Conservation (phyloP, 1,284 basidiomycete species). For the Gymnopus androsaceus region DNA sequence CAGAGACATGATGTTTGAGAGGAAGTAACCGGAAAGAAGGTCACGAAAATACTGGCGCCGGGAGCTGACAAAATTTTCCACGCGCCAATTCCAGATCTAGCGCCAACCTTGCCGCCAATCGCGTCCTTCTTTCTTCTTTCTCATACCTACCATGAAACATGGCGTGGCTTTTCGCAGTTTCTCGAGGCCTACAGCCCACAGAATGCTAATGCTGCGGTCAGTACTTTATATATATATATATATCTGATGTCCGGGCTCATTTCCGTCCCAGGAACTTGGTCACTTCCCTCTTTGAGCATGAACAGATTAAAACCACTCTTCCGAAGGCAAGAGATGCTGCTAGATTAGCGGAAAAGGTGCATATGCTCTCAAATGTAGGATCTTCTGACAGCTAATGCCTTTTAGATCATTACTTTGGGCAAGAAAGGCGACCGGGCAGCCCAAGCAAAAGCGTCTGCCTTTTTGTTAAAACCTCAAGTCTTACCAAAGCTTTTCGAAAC, state of each 20-base stretch:
- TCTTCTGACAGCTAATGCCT: not conserved
- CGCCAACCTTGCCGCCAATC: not conserved
- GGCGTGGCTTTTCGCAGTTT: slow-evolving; percentile 87
- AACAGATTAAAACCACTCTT: slow-evolving; percentile 94
- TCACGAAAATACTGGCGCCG: not conserved
- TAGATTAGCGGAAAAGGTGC: slow-evolving; percentile 90
- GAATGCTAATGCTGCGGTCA: slow-evolving; percentile 86
- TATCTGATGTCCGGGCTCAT: slow-evolving; percentile 10
- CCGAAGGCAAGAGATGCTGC: slow-evolving; percentile 95
- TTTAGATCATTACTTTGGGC: slow-evolving; percentile 84
- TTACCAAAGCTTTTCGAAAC: slow-evolving; percentile 82
- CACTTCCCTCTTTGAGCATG: slow-evolving; percentile 92
- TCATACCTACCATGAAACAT: slow-evolving; percentile 74
- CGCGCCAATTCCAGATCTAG: not conserved
- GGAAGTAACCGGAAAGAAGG: not conserved
- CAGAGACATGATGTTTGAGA: slow-evolving; percentile 52
- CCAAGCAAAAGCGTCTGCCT: slow-evolving; percentile 67
- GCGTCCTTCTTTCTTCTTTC: not conserved
- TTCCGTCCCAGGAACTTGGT: slow-evolving; percentile 80
- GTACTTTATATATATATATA: slow-evolving; percentile 4
- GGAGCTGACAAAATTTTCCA: not conserved
- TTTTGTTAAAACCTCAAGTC: slow-evolving; percentile 71
- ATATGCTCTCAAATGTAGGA: not conserved
- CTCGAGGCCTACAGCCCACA: slow-evolving; percentile 83
- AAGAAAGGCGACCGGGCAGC: slow-evolving; percentile 77